Conservation (phyloP, 2,329 filamentous ascomycete species). For the Sphaerulina vaccinii region DNA sequence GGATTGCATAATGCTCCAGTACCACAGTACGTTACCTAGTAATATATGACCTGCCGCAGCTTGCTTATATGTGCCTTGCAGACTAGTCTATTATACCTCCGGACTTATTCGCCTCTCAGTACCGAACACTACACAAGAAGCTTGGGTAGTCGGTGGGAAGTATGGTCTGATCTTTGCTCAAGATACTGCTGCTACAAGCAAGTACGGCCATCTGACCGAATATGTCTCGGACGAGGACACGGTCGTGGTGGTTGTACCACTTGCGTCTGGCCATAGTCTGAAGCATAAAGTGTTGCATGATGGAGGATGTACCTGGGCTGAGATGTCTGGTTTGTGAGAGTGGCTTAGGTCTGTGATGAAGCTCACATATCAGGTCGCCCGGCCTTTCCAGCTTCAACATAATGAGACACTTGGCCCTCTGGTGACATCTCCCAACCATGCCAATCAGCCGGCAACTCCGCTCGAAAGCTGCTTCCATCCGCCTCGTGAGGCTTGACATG, state of each 20-base stretch:
- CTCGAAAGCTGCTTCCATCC: too few relatives aligned
- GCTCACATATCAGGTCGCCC: too few relatives aligned
- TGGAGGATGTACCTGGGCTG: constrained; percentile 12
- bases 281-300: constrained; percentile 19
- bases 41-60: too few relatives aligned
- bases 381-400: too few relatives aligned
- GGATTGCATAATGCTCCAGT: constrained; percentile 17
- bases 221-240: constrained; percentile 14
- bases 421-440: too few relatives aligned
- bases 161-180: constrained; percentile 19
- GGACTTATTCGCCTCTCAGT: constrained; percentile 15
- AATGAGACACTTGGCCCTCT: too few relatives aligned
- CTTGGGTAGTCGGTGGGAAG: constrained; percentile 16
- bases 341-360: too few relatives aligned
- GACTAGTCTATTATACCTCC: constrained; percentile 13
- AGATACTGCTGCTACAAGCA: constrained; percentile 15
- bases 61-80: neutral
- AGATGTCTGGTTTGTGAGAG: constrained; percentile 9
- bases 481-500: too few relatives aligned
- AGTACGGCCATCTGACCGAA: constrained; percentile 16
- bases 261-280: constrained; percentile 9
- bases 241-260: constrained; percentile 11
- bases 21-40: constrained; percentile 12
- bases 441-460: too few relatives aligned
- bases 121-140: constrained; percentile 15